These are phyloP conservation scores for Amanita inopinata DNA, from an alignment of 768 basidiomycete genomes.

Conservation along the genomic window DNA sequence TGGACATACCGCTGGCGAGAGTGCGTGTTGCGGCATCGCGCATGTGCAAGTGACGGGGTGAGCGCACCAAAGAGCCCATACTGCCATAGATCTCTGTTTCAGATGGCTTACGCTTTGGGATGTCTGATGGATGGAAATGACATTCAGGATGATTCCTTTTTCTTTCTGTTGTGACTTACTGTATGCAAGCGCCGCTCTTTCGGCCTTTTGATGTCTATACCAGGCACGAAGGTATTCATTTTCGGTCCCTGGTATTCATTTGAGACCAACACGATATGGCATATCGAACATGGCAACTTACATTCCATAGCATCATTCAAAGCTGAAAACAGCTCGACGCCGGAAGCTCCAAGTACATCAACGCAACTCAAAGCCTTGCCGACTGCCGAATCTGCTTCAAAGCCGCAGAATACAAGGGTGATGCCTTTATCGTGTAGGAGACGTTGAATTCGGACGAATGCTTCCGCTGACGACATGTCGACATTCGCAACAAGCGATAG, in stretches of 20 bases:
- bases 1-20: conserved; percentile 46
- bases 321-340: conserved; percentile 74
- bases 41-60: conserved; percentile 60
- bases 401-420: conserved; percentile 83
- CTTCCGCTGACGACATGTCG: conserved; percentile 93
- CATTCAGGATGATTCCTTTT: no score
- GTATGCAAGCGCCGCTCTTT: conserved; percentile 33
- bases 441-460: conserved; percentile 85
- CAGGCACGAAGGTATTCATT: conserved; percentile 83
- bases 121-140: conserved; percentile 52
- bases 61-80: conserved; percentile 41
- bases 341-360: conserved; percentile 63
- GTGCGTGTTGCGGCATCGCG: conserved; percentile 65
- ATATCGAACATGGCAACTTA: conserved; percentile 37
- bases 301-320: conserved; percentile 92
- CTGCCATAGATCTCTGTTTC: conserved; percentile 22
- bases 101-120: conserved; percentile 10
- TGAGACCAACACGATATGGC: no score
- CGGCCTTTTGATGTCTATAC: conserved; percentile 58
- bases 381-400: conserved; percentile 47
- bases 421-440: conserved; percentile 68
- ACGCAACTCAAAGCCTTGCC: conserved; percentile 71
- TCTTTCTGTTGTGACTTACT: conserved; percentile 29
- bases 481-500: conserved; percentile 80
- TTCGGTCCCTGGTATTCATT: conserved; percentile 66